These are phyloP conservation scores for Saturnispora sanitii DNA, from an alignment of 805 yeast species.

Conservation along the genomic window DNA sequence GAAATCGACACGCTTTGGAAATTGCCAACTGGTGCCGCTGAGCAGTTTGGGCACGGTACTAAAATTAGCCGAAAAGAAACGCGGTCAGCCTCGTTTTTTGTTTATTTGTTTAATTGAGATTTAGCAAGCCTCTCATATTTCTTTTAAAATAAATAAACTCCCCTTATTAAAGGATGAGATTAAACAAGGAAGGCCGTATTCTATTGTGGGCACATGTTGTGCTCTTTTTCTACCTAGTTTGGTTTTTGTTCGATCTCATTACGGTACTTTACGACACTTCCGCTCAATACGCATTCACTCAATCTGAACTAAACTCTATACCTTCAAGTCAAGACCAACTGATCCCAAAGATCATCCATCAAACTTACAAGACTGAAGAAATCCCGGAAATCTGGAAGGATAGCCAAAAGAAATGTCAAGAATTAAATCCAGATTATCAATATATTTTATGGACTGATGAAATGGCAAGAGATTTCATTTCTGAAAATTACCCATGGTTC, in stretches of 20 bases:
- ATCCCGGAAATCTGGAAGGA: conserved; percentile 76
- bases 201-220: conserved; percentile 50
- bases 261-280: conserved; percentile 68
- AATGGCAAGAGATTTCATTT: conserved; percentile 67
- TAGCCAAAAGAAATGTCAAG: conserved; percentile 68
- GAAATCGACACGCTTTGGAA: too few relatives aligned
- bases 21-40: too few relatives aligned
- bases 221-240: conserved; percentile 45
- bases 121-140: too few relatives aligned
- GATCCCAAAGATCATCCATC: conserved; percentile 88
- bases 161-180: conserved; percentile 15
- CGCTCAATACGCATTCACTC: conserved; percentile 49
- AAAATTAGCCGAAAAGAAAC: too few relatives aligned
- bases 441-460: conserved; percentile 89
- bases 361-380: conserved; percentile 72
- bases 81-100: too few relatives aligned
- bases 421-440: conserved; percentile 78
- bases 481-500: conserved; percentile 81
- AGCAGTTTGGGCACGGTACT: too few relatives aligned
- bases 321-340: conserved; percentile 26
- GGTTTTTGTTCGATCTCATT: conserved; percentile 60
- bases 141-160: too few relatives aligned
- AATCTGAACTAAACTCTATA: conserved; percentile 48
- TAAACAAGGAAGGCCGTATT: conserved; percentile 59
- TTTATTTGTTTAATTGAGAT: too few relatives aligned